phyloP scores from a whole-genome alignment of 441 rosid genomes.

The Populus trichocarpa region DNA sequence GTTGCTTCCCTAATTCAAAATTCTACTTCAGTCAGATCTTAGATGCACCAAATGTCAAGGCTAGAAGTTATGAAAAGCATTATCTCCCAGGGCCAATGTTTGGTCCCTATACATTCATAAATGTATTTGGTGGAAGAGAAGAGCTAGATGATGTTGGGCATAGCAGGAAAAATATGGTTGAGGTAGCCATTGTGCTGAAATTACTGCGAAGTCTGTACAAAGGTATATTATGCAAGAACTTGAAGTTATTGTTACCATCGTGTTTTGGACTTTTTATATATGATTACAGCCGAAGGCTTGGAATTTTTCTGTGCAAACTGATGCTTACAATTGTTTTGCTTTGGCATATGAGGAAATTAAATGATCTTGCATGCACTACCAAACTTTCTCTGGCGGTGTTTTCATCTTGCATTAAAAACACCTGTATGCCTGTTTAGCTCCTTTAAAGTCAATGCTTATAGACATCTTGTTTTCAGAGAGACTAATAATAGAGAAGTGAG shows the following conservation, averaged over 20 bases:
- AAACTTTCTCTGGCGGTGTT: neutral
- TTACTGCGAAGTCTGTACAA: constrained; percentile 25
- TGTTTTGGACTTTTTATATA: neutral
- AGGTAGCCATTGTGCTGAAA: constrained; percentile 36
- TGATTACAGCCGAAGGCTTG: neutral
- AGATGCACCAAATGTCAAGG: constrained; percentile 32
- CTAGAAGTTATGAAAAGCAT: constrained; percentile 16
- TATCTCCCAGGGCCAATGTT: constrained; percentile 42
- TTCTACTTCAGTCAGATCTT: constrained; percentile 32
- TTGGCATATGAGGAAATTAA: neutral
- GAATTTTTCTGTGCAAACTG: neutral
- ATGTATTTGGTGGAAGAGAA: constrained; percentile 43
- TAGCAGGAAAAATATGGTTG: constrained; percentile 39
- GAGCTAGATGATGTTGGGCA: constrained; percentile 21
- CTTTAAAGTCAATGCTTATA: neutral
- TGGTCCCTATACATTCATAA: constrained; percentile 47
- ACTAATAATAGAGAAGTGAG: neutral
- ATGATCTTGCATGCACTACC: neutral
- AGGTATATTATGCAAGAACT: constrained; percentile 20
- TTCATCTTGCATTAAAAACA: neutral
- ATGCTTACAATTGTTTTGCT: neutral
- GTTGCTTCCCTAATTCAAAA: constrained; percentile 36
- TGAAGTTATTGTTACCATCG: neutral
- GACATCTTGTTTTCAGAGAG: neutral
- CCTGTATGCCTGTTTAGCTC: neutral